These are phyloP conservation scores for Trametes hirsuta DNA, from an alignment of 1,284 basidiomycete genomes.

Conservation along the genomic window DNA sequence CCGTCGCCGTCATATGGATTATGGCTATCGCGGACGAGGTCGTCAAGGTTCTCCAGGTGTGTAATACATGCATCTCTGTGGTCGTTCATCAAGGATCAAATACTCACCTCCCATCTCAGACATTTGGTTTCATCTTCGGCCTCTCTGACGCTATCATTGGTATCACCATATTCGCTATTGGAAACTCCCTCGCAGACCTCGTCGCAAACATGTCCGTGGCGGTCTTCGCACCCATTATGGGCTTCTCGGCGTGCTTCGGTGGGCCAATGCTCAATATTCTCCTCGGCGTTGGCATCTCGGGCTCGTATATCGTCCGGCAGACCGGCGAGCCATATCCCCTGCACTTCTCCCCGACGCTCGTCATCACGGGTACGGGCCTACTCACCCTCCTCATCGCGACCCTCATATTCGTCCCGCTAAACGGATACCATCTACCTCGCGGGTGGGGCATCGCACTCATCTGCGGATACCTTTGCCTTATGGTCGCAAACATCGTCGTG, in stretches of 20 bases:
- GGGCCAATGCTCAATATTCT: conserved; percentile 98
- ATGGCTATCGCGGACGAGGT: conserved; percentile 96
- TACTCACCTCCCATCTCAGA: conserved; percentile 45
- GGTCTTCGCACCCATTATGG: conserved; percentile 86
- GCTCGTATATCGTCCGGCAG: conserved; percentile 70
- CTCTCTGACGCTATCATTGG: conserved; percentile 98
- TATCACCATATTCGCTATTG: conserved; percentile 94
- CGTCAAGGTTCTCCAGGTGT: conserved; percentile 82
- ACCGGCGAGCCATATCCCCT: conserved; percentile 67
- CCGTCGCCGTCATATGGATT: conserved; percentile 91
- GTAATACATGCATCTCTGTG: conserved; percentile 12
- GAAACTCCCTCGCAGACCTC: conserved; percentile 94
- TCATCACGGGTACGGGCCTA: conserved; percentile 83
- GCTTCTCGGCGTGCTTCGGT: conserved; percentile 92
- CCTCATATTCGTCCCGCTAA: conserved; percentile 84
- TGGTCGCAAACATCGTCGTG: conserved; percentile 77
- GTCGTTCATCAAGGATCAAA: neutral
- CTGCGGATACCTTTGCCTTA: conserved; percentile 70
- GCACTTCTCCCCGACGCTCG: conserved; percentile 80
- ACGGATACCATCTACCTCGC: conserved; percentile 80
- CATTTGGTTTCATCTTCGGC: conserved; percentile 91
- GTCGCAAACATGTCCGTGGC: conserved; percentile 97
- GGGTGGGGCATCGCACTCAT: conserved; percentile 84
- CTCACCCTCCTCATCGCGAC: conserved; percentile 76
- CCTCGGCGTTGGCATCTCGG: conserved; percentile 84